Conservation (phyloP, 306 rosid species). For the Glycine soja region DNA sequence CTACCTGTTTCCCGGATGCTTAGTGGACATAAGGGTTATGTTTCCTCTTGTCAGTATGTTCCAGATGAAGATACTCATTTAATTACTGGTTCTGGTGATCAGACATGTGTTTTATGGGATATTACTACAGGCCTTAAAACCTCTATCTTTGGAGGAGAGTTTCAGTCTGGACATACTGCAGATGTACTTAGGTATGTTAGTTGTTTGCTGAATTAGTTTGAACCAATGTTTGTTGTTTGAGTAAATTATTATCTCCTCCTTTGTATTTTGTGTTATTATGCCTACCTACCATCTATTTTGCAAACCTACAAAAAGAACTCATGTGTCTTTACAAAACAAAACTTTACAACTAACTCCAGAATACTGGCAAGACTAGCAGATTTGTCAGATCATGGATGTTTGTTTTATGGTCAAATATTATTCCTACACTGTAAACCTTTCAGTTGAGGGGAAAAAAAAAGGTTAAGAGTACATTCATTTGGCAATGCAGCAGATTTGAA, state of each 20-base stretch:
- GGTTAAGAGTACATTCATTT: constrained; percentile 19
- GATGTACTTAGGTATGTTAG: constrained; percentile 76
- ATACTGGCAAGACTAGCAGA: not conserved
- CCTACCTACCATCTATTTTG: constrained; percentile 2
- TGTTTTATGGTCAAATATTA: constrained; percentile 26
- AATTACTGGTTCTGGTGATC: constrained; percentile 89
- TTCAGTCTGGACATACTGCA: constrained; percentile 88
- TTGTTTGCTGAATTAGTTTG: constrained; percentile 35
- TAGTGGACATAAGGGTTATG: constrained; percentile 86
- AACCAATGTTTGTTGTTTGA: constrained; percentile 16
- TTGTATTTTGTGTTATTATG: not conserved
- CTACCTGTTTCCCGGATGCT: constrained; percentile 73
- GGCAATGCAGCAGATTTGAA: not conserved
- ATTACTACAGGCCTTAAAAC: constrained; percentile 85
- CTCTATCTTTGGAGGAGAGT: constrained; percentile 91
- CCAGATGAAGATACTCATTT: constrained; percentile 86
- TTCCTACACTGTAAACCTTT: not conserved
- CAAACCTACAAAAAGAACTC: not conserved
- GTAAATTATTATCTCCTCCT: not conserved
- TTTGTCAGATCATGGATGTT: constrained; percentile 14
- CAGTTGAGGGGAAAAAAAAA: not conserved
- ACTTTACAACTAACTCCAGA: constrained; percentile 1
- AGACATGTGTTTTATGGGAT: constrained; percentile 92
- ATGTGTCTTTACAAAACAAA: not conserved
- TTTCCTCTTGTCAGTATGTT: constrained; percentile 86